Evolutionary conservation across 495 filamentous ascomycete genomes (phyloP).

Genomic region (Aspergillus affinis): DNA sequence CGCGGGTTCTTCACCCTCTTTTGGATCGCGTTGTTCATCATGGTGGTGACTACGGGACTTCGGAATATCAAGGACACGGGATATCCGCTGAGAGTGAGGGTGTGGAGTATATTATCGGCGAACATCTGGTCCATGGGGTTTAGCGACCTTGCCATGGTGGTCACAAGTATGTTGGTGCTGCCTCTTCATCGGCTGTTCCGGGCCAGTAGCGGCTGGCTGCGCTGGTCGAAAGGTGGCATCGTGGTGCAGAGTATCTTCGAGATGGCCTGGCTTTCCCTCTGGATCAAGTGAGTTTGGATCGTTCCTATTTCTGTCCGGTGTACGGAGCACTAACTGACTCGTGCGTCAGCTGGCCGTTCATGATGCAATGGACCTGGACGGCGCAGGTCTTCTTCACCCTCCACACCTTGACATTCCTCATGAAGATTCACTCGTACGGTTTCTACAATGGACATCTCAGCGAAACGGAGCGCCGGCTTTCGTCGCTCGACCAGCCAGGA

Average conservation of each 20-base stretch:
- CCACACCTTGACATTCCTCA: conserved; percentile 84
- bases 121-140: conserved; percentile 85
- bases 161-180: conserved; percentile 66
- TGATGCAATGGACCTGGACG: conserved; percentile 88
- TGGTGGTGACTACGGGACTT: conserved; percentile 89
- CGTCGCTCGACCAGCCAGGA: conserved; percentile 73
- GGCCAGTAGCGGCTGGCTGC: conserved; percentile 53
- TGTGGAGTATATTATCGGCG: conserved; percentile 82
- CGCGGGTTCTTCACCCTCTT: conserved; percentile 96
- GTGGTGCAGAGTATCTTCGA: conserved; percentile 81
- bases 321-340: conserved; percentile 28
- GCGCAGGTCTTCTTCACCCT: conserved; percentile 93
- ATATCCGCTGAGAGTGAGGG: conserved; percentile 74
- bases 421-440: conserved; percentile 98
- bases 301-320: neutral
- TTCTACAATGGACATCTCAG: conserved; percentile 97
- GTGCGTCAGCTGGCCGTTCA: conserved; percentile 69
- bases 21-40: conserved; percentile 94
- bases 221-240: conserved; percentile 76
- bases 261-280: conserved; percentile 72
- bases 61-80: conserved; percentile 95
- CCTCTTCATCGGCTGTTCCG: conserved; percentile 71
- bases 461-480: conserved; percentile 76
- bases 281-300: conserved; percentile 63
- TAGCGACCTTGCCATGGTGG: conserved; percentile 82